A percentile compares a stretch with the other conserved stretches of the same genome.
phyloP scores from a whole-genome alignment of 2,329 filamentous ascomycete species.

The Trichoderma asperellum region DNA sequence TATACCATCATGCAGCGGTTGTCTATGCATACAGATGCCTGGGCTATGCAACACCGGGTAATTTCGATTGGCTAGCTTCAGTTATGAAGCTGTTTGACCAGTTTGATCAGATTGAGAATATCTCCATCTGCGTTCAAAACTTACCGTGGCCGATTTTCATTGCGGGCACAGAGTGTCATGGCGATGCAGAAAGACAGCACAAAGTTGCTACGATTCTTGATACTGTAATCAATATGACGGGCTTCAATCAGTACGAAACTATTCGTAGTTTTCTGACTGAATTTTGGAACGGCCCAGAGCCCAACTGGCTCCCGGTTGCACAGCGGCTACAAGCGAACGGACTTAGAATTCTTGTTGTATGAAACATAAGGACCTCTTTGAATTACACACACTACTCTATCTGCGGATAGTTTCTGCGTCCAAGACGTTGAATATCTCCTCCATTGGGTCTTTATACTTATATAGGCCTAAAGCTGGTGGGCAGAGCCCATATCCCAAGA shows the following conservation, averaged over 20 bases:
- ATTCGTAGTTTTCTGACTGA: constrained; percentile 33
- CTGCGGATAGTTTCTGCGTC: constrained; percentile 44
- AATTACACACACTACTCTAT: constrained; percentile 11
- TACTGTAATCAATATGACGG: constrained; percentile 32
- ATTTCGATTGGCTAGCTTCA: constrained; percentile 30
- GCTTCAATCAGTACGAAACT: constrained; percentile 35
- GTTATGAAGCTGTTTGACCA: constrained; percentile 34
- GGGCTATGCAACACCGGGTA: constrained; percentile 29
- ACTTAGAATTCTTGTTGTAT: constrained; percentile 34
- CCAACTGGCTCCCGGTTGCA: constrained; percentile 38
- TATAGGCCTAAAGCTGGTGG: constrained; percentile 43
- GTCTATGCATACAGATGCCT: constrained; percentile 38
- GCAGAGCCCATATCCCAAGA: constrained; percentile 42
- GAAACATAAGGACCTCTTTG: not conserved
- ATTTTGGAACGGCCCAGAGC: constrained; percentile 36
- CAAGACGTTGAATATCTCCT: constrained; percentile 42
- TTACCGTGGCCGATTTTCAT: constrained; percentile 40
- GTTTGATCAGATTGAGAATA: constrained; percentile 34
- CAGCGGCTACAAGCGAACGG: constrained; percentile 33
- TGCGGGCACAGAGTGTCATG: constrained; percentile 37
- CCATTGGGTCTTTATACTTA: constrained; percentile 45
- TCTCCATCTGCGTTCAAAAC: constrained; percentile 36
- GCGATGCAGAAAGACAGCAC: constrained; percentile 32
- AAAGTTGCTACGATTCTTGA: constrained; percentile 31
- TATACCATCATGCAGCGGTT: constrained; percentile 38